These are phyloP conservation scores for Bisporella sp. DNA, from an alignment of 2,329 filamentous ascomycete genomes.

Conservation along the genomic window DNA sequence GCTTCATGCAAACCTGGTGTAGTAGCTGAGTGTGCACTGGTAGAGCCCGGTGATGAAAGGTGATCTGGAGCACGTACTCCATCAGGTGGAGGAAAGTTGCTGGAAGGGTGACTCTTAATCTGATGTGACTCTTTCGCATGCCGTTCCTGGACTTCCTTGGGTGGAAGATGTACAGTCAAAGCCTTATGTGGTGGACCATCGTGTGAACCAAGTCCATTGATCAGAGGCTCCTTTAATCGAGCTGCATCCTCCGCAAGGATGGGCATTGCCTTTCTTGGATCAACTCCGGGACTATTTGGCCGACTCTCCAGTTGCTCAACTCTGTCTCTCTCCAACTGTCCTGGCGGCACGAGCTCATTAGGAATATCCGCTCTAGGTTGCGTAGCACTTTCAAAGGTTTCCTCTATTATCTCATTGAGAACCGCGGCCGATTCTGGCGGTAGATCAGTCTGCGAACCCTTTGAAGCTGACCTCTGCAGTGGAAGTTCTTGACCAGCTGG, in stretches of 20 bases:
- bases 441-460: conserved; percentile 25
- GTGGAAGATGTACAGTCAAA: conserved; percentile 37
- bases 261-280: conserved; percentile 25
- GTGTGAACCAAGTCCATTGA: conserved; percentile 16
- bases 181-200: conserved; percentile 21
- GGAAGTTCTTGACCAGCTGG: conserved; percentile 7
- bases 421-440: conserved; percentile 16
- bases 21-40: conserved; percentile 62
- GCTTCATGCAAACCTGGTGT: conserved; percentile 63
- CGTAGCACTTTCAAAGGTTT: conserved; percentile 16
- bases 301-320: conserved; percentile 18
- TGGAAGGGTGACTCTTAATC: conserved; percentile 25
- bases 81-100: conserved; percentile 31
- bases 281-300: conserved; percentile 24
- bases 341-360: conserved; percentile 8
- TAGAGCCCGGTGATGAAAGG: conserved; percentile 55
- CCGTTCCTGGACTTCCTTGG: conserved; percentile 42
- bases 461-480: conserved; percentile 22
- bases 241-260: conserved; percentile 29
- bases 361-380: conserved; percentile 7
- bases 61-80: conserved; percentile 34
- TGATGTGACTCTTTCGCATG: conserved; percentile 31
- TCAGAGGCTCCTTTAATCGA: conserved; percentile 20
- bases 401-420: conserved; percentile 17
- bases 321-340: conserved; percentile 20